A percentile compares a stretch with the other conserved stretches of the same genome.
Conservation (phyloP, 352 stramenopile genomes). For the Pythium periplocum region DNA sequence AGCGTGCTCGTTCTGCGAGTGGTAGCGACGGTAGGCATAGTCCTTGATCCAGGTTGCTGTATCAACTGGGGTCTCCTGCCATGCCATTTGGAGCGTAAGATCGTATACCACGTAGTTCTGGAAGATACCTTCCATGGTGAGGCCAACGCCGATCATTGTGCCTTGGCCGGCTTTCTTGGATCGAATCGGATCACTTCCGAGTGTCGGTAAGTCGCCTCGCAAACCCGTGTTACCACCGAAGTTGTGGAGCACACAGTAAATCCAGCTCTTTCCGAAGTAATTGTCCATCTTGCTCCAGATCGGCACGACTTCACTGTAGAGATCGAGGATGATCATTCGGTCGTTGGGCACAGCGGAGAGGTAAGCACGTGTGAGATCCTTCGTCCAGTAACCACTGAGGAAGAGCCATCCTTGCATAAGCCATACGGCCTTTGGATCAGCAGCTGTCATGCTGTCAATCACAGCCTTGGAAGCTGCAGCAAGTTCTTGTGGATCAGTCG, state of each 20-base stretch:
- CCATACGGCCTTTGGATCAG: slow-evolving; percentile 73
- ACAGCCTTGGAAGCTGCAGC: slow-evolving; percentile 54
- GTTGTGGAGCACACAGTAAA: slow-evolving; percentile 84
- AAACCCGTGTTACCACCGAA: slow-evolving; percentile 77
- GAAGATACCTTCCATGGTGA: slow-evolving; percentile 85
- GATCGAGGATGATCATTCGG: slow-evolving; percentile 68
- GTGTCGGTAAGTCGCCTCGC: slow-evolving; percentile 60
- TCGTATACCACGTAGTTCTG: slow-evolving; percentile 87
- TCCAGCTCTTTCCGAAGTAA: slow-evolving; percentile 80
- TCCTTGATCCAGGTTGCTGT: slow-evolving; percentile 41
- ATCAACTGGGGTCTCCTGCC: slow-evolving; percentile 37
- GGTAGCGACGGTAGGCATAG: slow-evolving; percentile 58
- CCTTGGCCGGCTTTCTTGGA: slow-evolving; percentile 40
- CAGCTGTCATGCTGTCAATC: slow-evolving; percentile 65
- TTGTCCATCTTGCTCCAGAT: slow-evolving; percentile 74
- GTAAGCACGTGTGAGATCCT: slow-evolving; percentile 42
- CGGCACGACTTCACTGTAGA: slow-evolving; percentile 72
- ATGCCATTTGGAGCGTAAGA: slow-evolving; percentile 69
- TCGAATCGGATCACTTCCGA: slow-evolving; percentile 43
- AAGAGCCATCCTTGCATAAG: slow-evolving; percentile 85
- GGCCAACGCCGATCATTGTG: slow-evolving; percentile 68
- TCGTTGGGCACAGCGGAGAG: slow-evolving; percentile 31
- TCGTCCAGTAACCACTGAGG: slow-evolving; percentile 66
- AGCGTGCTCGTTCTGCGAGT: slow-evolving; percentile 39
- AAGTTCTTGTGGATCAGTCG: slow-evolving; percentile 41